Evolutionary conservation across 371 early-diverging fungal genomes (phyloP).

Genomic region (Capniomyces stellatus): DNA sequence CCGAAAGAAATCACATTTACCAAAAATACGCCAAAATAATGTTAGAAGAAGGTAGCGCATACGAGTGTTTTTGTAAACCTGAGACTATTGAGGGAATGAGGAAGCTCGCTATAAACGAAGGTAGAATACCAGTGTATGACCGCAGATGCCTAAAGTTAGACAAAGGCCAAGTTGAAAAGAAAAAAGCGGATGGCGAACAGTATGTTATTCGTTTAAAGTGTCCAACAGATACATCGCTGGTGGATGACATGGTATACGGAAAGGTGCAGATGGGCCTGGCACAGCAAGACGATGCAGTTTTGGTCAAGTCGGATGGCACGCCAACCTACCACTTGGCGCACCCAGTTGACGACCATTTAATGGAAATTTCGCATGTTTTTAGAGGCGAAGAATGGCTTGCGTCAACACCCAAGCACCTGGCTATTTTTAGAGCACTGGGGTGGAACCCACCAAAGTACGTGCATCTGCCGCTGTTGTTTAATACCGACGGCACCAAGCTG

Average conservation of each 20-base stretch:
- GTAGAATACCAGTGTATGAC: conserved; percentile 56
- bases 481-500: conserved; percentile 63
- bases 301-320: conserved; percentile 80
- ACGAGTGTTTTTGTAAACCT: conserved; percentile 73
- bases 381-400: conserved; percentile 93
- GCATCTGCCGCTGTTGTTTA: conserved; percentile 77
- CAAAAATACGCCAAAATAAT: conserved; percentile 40
- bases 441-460: conserved; percentile 65
- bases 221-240: conserved; percentile 6
- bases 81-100: conserved; percentile 49
- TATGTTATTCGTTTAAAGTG: conserved; percentile 45
- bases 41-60: conserved; percentile 60
- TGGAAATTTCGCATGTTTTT: conserved; percentile 81
- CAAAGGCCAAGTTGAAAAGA: conserved; percentile 35
- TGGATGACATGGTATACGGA: conserved; percentile 66
- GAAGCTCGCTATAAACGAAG: conserved; percentile 30
- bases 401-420: conserved; percentile 76
- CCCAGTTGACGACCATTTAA: conserved; percentile 81
- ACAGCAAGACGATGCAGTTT: conserved; percentile 68
- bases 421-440: conserved; percentile 63
- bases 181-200: conserved; percentile 31
- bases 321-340: conserved; percentile 94
- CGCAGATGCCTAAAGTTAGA: conserved; percentile 53
- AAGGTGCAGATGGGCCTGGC: conserved; percentile 43
- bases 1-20: conserved; percentile 50